Evolutionary conservation across 441 rosid species (phyloP).

Genomic region (Biscutella auriculata): DNA sequence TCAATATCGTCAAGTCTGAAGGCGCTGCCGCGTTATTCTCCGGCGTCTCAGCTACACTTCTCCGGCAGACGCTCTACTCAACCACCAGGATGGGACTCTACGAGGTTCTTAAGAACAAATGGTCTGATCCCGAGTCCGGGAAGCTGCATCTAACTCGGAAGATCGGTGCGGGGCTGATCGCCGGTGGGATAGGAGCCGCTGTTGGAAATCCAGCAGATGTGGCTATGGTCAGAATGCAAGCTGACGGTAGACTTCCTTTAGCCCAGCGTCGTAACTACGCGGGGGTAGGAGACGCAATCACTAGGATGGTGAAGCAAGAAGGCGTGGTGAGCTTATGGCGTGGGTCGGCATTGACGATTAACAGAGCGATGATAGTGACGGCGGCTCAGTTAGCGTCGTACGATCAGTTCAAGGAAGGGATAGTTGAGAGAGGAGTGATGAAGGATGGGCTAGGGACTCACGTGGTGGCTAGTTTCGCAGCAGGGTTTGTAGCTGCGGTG

Average conservation of each 20-base stretch:
- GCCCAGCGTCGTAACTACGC: conserved; percentile 42
- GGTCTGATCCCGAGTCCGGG: conserved; percentile 37
- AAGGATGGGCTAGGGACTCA: conserved; percentile 47
- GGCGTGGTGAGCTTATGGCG: conserved; percentile 35
- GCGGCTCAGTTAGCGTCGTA: conserved; percentile 59
- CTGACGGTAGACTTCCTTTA: conserved; percentile 48
- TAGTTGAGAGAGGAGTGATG: conserved; percentile 36
- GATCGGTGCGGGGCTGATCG: conserved; percentile 31
- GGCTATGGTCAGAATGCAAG: conserved; percentile 64
- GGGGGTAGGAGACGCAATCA: conserved; percentile 46
- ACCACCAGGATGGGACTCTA: conserved; percentile 64
- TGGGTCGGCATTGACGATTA: conserved; percentile 43
- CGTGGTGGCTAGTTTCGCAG: conserved; percentile 47
- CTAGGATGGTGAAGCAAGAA: conserved; percentile 39
- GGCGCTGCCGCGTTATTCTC: conserved; percentile 46
- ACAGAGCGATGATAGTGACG: conserved; percentile 52
- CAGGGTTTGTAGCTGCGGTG: conserved; percentile 57
- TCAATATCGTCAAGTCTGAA: conserved; percentile 41
- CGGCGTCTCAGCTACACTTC: conserved; percentile 58
- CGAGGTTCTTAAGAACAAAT: conserved; percentile 35
- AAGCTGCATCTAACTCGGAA: conserved; percentile 22
- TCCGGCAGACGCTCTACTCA: conserved; percentile 49
- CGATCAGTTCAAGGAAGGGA: conserved; percentile 46
- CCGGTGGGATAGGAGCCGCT: conserved; percentile 51
- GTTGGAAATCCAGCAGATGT: conserved; percentile 65